Evolutionary conservation across 2,329 filamentous ascomycete genomes (phyloP).

Genomic region (Penicillium sp.): DNA sequence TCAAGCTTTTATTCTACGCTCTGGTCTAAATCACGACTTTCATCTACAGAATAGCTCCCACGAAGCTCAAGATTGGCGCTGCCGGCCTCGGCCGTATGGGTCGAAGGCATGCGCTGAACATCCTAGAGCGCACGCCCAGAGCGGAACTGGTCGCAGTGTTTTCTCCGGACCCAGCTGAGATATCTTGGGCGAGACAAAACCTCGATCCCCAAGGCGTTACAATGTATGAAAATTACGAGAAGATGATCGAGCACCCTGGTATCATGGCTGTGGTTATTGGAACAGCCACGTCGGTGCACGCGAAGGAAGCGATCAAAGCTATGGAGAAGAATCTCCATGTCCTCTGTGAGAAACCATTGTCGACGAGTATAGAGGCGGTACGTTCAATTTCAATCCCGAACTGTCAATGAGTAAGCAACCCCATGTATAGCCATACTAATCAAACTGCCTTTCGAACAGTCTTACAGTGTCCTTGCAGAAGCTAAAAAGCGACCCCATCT

Average conservation of each 20-base stretch:
- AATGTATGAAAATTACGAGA: slow-evolving; percentile 53
- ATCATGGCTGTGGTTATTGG: slow-evolving; percentile 55
- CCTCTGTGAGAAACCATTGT: slow-evolving; percentile 53
- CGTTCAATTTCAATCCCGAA: slow-evolving; percentile 1
- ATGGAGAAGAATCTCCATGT: slow-evolving; percentile 54
- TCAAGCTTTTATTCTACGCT: too few relatives aligned
- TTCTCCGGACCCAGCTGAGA: slow-evolving; percentile 43
- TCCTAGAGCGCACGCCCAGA: slow-evolving; percentile 45
- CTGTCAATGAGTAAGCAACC: background rate
- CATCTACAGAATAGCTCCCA: too few relatives aligned
- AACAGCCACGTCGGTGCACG: slow-evolving; percentile 54
- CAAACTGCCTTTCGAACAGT: too few relatives aligned
- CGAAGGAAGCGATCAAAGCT: slow-evolving; percentile 55
- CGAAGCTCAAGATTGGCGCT: slow-evolving; percentile 44
- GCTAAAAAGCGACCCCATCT: slow-evolving; percentile 53
- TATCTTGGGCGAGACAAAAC: slow-evolving; percentile 49
- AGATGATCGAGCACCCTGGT: slow-evolving; percentile 54
- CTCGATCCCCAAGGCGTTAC: slow-evolving; percentile 51
- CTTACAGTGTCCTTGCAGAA: too few relatives aligned
- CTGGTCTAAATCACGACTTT: too few relatives aligned
- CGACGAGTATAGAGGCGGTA: slow-evolving; percentile 58
- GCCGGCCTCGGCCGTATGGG: slow-evolving; percentile 51
- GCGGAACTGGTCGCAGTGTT: slow-evolving; percentile 49
- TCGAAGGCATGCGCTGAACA: slow-evolving; percentile 48
- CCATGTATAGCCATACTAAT: background rate